phyloP scores from a whole-genome alignment of 2,329 filamentous ascomycete species.

The Trichophyton mentagrophytes region DNA sequence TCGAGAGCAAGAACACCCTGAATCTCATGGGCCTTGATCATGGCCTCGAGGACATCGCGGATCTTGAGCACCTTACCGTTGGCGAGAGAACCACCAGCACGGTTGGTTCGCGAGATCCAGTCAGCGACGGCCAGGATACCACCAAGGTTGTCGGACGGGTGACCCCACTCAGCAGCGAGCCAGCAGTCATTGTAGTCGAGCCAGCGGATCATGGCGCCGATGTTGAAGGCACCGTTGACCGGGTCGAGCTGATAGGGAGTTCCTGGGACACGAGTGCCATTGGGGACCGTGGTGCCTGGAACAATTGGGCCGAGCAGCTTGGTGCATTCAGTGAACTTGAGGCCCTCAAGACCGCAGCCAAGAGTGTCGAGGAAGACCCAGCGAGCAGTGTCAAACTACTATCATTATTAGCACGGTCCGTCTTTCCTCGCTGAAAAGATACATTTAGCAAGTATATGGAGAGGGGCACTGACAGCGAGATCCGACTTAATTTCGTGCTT shows the following conservation, averaged over 20 bases:
- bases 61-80: conserved; percentile 72
- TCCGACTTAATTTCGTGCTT: conserved; percentile 83
- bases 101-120: conserved; percentile 91
- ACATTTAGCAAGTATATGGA: conserved; percentile 1
- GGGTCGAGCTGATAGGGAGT: conserved; percentile 92
- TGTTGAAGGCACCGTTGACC: conserved; percentile 94
- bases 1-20: conserved; percentile 92
- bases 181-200: conserved; percentile 99
- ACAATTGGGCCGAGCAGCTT: conserved; percentile 90
- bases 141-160: conserved; percentile 94
- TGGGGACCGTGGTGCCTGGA: conserved; percentile 77
- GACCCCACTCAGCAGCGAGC: conserved; percentile 97
- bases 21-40: conserved; percentile 99
- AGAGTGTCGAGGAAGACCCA: conserved; percentile 95
- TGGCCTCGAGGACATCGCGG: conserved; percentile 82
- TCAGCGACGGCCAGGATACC: conserved; percentile 94
- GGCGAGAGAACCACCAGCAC: conserved; percentile 62
- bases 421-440: not conserved
- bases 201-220: conserved; percentile 97
- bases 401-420: conserved; percentile 25
- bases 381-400: conserved; percentile 78
- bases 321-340: conserved; percentile 89
- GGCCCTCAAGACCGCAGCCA: conserved; percentile 87
- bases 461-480: conserved; percentile 60
- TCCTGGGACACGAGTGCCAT: conserved; percentile 80